Base-by-base conservation (phyloP, 2,329 filamentous ascomycete species). In the Chrysosporium queenslandicum region DNA sequence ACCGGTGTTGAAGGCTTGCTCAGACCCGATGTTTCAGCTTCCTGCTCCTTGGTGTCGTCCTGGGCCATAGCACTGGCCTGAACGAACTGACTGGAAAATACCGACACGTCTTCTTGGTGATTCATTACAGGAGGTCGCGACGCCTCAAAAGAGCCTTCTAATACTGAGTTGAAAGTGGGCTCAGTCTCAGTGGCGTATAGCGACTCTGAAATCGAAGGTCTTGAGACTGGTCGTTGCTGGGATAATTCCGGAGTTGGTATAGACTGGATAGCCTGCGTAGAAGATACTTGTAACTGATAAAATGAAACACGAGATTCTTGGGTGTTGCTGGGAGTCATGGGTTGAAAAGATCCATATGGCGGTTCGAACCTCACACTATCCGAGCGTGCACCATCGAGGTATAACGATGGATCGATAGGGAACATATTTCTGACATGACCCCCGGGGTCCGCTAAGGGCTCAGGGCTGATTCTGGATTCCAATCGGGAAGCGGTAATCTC, bases 171-270 rank as follows among this genome's bases (percentile, higher is more conserved):
- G 32, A 52, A 46, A 3, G 50, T 30, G 27, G 20, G 21, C n/a
- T 40, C 42, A 18, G 32, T 46, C n/a, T 46, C 50, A 29, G 50
- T 23, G 20, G n/a, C 36, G 29, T 43, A 36, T 25, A 41, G 4
- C 21, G 25, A 49, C 18, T 50, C 36, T 11, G 18, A 27, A 16
- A 34, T 34, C 7, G 40, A 39, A 40, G 4, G 18, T 27, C 27
- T 40, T 27, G 30, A 43, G 11, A 46, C 25, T 14, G 25, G 43
- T 14, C 16, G 12, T 34, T 53, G 12, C 27, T 53, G 54, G 8
- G 50, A 47, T 21, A 27, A 16, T 47, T 51, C 23, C 8, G 51
- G 54, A 14, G 54, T 51, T 9, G 46, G 50, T 32, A 51, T 20
- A 18, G 9, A 6, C 2, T 47, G 43, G 18, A 21, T 3, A 11